A percentile compares a stretch with the other conserved stretches of the same genome.
Evolutionary conservation across 768 basidiomycete genomes (phyloP).

Genomic region (Hydnomerulius pinastri): DNA sequence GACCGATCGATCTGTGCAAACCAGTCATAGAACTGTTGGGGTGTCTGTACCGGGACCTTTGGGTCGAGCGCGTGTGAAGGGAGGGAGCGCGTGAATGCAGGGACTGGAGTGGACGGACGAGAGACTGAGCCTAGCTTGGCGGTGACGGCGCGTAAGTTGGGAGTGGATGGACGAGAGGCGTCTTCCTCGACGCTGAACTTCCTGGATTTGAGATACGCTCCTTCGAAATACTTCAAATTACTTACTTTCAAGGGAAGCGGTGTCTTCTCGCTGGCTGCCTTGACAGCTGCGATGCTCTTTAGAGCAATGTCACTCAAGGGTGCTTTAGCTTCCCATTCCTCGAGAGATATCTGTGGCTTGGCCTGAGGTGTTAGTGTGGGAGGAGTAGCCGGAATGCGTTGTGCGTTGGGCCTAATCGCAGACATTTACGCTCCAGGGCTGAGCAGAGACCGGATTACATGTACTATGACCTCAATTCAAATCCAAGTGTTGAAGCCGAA

Average conservation of each 20-base stretch:
- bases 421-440: slow-evolving; percentile 17
- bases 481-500: no score
- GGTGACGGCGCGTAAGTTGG: slow-evolving; percentile 36
- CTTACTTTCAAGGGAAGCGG: slow-evolving; percentile 78
- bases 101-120: slow-evolving; percentile 47
- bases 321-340: slow-evolving; percentile 90
- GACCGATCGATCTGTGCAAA: slow-evolving; percentile 87
- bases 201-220: slow-evolving; percentile 32
- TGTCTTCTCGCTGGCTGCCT: slow-evolving; percentile 57
- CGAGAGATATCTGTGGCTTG: slow-evolving; percentile 61
- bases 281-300: slow-evolving; percentile 63
- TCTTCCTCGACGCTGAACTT: slow-evolving; percentile 46
- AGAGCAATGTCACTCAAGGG: slow-evolving; percentile 72
- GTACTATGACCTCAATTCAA: not conserved
- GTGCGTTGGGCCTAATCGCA: slow-evolving; percentile 17
- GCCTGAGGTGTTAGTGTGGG: slow-evolving; percentile 30
- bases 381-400: slow-evolving; percentile 29
- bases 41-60: slow-evolving; percentile 77
- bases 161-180: slow-evolving; percentile 33
- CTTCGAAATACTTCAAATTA: slow-evolving; percentile 5
- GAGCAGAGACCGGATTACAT: not conserved
- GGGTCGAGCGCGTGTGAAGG: slow-evolving; percentile 65
- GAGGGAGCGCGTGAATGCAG: slow-evolving; percentile 18
- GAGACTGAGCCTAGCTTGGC: slow-evolving; percentile 44
- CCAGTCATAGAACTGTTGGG: slow-evolving; percentile 98